phyloP scores from a whole-genome alignment of 2,329 filamentous ascomycete species.

The Pseudogymnoascus verrucosus region DNA sequence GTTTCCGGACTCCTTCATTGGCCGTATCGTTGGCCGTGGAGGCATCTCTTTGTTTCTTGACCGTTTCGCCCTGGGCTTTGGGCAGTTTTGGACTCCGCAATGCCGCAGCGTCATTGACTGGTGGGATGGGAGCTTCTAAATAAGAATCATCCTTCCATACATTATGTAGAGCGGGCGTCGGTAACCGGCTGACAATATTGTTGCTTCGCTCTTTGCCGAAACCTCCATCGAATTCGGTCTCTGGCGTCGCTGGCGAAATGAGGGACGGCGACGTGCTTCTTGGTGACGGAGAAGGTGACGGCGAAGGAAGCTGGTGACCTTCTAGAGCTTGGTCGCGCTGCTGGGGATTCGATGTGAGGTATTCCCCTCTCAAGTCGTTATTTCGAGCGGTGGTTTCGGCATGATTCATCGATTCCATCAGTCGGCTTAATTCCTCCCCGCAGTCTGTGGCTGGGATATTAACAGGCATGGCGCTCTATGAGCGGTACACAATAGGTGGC shows the following conservation, averaged over 20 bases:
- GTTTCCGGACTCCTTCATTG: constrained; percentile 40
- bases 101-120: neutral
- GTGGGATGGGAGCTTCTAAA: neutral
- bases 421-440: neutral
- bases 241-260: neutral
- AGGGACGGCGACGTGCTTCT: constrained; percentile 20
- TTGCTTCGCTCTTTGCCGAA: neutral
- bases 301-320: constrained; percentile 20
- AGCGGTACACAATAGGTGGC: neutral
- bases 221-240: constrained; percentile 4
- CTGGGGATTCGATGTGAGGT: neutral
- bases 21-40: constrained; percentile 1
- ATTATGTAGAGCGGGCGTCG: neutral
- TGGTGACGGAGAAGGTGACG: constrained; percentile 22
- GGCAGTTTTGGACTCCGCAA: constrained; percentile 20
- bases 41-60: constrained; percentile 18
- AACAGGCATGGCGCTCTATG: neutral
- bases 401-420: constrained; percentile 7
- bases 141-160: constrained; percentile 2
- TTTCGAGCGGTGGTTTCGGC: neutral
- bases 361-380: neutral
- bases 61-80: constrained; percentile 24
- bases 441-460: neutral
- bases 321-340: constrained; percentile 13
- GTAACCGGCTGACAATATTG: neutral